These are phyloP conservation scores for Stephania japonica DNA, from an alignment of 164 flowering plant genomes.

Conservation along the genomic window DNA sequence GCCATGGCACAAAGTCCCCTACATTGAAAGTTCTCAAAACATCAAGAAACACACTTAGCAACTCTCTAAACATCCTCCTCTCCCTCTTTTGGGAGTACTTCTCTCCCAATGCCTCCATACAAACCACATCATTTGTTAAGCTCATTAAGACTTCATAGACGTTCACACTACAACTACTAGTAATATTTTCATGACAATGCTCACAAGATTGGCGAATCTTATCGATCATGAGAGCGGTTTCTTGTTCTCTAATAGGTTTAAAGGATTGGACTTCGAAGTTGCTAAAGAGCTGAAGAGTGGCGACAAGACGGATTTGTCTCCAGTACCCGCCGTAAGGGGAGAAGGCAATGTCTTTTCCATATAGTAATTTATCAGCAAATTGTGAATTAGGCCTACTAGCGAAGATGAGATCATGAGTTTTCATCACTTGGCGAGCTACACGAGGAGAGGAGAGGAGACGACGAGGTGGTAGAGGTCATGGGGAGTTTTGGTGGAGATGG, in stretches of 20 bases:
- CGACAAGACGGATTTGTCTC: neutral
- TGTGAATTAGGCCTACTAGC: no score
- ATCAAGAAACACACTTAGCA: neutral
- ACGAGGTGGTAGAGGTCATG: constrained; percentile 18
- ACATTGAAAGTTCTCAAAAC: no score
- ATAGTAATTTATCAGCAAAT: constrained; percentile 10
- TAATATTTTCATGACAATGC: no score
- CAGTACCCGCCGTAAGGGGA: no score
- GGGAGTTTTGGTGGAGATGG: constrained; percentile 21
- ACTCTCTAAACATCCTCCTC: neutral
- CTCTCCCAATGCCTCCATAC: constrained; percentile 1
- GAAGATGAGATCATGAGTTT: no score
- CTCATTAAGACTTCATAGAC: neutral
- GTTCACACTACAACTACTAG: neutral
- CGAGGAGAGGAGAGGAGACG: neutral
- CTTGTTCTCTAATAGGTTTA: neutral
- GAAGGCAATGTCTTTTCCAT: neutral
- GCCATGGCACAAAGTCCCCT: neutral
- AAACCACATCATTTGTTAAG: constrained; percentile 1
- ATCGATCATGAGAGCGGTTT: no score
- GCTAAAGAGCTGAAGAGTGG: constrained; percentile 19
- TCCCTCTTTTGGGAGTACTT: no score
- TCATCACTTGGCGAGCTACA: no score
- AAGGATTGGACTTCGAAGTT: neutral
- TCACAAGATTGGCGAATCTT: no score